Conservation (phyloP, 192 early-diverging fungal genomes). For the Mortierella antarctica region DNA sequence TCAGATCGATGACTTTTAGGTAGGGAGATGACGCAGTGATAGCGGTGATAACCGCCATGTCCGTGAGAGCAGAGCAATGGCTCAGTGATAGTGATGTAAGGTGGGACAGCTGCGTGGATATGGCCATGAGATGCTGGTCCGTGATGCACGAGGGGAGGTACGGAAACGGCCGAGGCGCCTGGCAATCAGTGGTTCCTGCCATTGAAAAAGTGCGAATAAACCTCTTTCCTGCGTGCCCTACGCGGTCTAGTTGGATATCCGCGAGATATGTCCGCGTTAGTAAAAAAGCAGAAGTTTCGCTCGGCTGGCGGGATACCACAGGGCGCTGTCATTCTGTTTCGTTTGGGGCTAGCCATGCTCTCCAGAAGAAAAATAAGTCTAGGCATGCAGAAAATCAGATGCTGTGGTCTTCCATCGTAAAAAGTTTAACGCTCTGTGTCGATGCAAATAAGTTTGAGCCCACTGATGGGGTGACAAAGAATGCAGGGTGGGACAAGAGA, state of each 20-base stretch:
- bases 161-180: slow-evolving; percentile 36
- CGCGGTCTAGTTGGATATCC: slow-evolving; percentile 7
- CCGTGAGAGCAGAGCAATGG: slow-evolving; percentile 37
- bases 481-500: no score
- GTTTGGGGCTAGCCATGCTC: no score
- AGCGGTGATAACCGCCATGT: slow-evolving; percentile 32
- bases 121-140: slow-evolving; percentile 21
- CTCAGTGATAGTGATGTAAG: slow-evolving; percentile 25
- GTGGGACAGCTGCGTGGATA: slow-evolving; percentile 18
- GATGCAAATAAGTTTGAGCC: no score
- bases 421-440: no score
- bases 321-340: background rate
- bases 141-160: slow-evolving; percentile 42
- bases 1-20: slow-evolving; percentile 32
- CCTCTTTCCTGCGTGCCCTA: slow-evolving; percentile 33
- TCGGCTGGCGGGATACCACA: background rate
- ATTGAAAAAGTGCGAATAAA: slow-evolving; percentile 39
- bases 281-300: background rate
- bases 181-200: slow-evolving; percentile 33
- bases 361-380: no score
- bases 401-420: no score
- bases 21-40: slow-evolving; percentile 39
- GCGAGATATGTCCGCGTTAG: background rate
- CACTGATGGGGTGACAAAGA: no score
- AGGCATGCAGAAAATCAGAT: no score